A percentile compares a stretch with the other conserved stretches of the same genome.
phyloP scores from a whole-genome alignment of 352 stramenopile species.

The Pythium brachiatum region DNA sequence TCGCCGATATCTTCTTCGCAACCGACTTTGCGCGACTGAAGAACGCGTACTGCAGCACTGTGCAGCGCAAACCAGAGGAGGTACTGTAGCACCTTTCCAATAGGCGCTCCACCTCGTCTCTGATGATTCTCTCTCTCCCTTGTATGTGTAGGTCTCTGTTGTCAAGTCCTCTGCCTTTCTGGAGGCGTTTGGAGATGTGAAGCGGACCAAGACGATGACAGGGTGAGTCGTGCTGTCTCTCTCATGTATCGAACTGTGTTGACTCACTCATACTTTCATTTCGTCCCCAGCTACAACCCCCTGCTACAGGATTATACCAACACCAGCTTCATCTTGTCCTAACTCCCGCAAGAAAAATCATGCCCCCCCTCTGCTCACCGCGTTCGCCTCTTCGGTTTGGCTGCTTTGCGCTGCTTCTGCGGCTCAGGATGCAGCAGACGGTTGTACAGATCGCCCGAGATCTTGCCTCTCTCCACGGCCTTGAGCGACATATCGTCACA shows the following conservation, averaged over 20 bases:
- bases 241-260: background rate
- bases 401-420: slow-evolving; percentile 5
- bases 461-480: slow-evolving; percentile 44
- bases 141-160: slow-evolving; percentile 58
- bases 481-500: slow-evolving; percentile 41
- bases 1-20: slow-evolving; percentile 91
- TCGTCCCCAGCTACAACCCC: slow-evolving; percentile 74
- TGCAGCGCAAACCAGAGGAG: slow-evolving; percentile 51
- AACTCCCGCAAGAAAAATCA: slow-evolving; percentile 14
- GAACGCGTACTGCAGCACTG: slow-evolving; percentile 72
- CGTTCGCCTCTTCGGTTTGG: slow-evolving; percentile 21
- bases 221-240: slow-evolving; percentile 35
- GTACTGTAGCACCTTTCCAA: slow-evolving; percentile 16
- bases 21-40: slow-evolving; percentile 85
- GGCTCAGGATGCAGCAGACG: slow-evolving; percentile 28
- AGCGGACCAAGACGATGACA: slow-evolving; percentile 80
- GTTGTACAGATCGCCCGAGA: slow-evolving; percentile 34
- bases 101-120: background rate
- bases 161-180: slow-evolving; percentile 82
- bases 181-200: slow-evolving; percentile 72
- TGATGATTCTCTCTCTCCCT: background rate
- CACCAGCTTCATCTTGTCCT: slow-evolving; percentile 88
- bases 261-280: background rate
- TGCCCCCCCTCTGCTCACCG: slow-evolving; percentile 7
- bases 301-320: slow-evolving; percentile 89